Base-by-base conservation (phyloP, 2,329 filamentous ascomycete genomes). In the Aspergillaceae sp. region DNA sequence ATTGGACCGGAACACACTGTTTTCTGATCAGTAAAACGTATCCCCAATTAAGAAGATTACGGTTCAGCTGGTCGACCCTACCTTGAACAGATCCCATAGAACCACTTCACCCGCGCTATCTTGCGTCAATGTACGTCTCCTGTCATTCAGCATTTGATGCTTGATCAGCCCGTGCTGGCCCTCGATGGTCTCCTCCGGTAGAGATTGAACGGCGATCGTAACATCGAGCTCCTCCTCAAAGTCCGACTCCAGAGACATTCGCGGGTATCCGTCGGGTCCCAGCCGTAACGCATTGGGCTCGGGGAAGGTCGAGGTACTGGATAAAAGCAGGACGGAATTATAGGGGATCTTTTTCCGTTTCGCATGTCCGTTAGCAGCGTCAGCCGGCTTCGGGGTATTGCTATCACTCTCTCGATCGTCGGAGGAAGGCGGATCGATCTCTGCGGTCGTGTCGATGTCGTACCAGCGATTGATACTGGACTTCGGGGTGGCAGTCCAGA, bases 131-230 rank as follows among this genome's bases (percentile, higher is more conserved):
- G 94, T 90, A 48, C 89, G 80, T 60, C 87, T 84, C 54, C 91
- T 79, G 63, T 98, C 91, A 65, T 94, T 97, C 50, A 98, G 74
- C 56, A 97, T 77, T 57, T 85, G 83, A 65, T 96, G 87, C 67
- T 97, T 98, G 50, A 97, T 88, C 44, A 98, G 71, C 7, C 92
- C 92, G 68, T 95, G 91, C 59, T 96, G 90, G 1, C 92, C 92
- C 67, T 96, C 89, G 41, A 98, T 92, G 0, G 86, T 88, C 63
- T 91, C 87, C 52, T 83, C 80, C 1, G 85, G 84, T 45, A 83
- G 64, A 44, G 80, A 73, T 56, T 86, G 78, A 43, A 88, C 76
- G 1, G 87, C 85, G 44, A 84, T 71, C 8, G 76, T 73, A 2
- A 73, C 56, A 10, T 68, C 71, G 57, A 69, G 60, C 38, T 75